Evolutionary conservation across 352 stramenopile genomes (phyloP), one percentile per base, ranked within the genome.

Genomic region (Thraustochytrium aureum): DNA sequence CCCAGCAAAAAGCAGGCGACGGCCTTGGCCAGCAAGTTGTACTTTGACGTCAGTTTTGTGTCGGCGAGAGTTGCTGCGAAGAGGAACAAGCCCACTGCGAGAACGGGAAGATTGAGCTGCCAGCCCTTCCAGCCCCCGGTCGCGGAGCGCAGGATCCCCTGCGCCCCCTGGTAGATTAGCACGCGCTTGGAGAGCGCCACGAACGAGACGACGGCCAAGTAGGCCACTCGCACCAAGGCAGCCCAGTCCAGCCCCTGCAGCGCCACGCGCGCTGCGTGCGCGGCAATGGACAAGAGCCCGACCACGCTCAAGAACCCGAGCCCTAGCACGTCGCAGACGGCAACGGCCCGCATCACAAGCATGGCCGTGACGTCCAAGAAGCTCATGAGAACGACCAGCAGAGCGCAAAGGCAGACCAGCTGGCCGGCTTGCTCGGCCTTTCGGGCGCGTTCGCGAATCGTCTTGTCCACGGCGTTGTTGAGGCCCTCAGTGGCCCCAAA

Each of bases 401-500:
- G 10, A 14, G 56, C 56, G 14, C 26, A 32, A 39, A 38, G 14
- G 56, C 56, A 64, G 10, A 64, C 56, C 10, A 38, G 26, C 26
- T 17, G n/a, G 26, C 56, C 56, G 10, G 56, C 56, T n/a, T 64
- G 10, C n/a, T 39, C 56, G 26, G 56, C 56, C 26, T 38, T 32
- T 10, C 26, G 10, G 10, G 56, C 56, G 56, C 56, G 56, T 7
- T 10, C 26, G 56, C 56, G 56, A 10, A 64, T n/a, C 56, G 10
- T n/a, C n/a, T 32, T 38, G 56, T 64, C 56, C 56, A n/a, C 56
- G 10, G n/a, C 10, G 10, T 32, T 38, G 26, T 26, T 10, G 10
- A 64, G 56, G 26, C 56, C n/a, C 56, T 32, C 56, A 64, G 10
- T 64, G 56, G 56, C 56, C 26, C 10, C 56, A 38, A 64, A 64